Evolutionary conservation across 768 basidiomycete species (phyloP).

Genomic region (Chiua virens): DNA sequence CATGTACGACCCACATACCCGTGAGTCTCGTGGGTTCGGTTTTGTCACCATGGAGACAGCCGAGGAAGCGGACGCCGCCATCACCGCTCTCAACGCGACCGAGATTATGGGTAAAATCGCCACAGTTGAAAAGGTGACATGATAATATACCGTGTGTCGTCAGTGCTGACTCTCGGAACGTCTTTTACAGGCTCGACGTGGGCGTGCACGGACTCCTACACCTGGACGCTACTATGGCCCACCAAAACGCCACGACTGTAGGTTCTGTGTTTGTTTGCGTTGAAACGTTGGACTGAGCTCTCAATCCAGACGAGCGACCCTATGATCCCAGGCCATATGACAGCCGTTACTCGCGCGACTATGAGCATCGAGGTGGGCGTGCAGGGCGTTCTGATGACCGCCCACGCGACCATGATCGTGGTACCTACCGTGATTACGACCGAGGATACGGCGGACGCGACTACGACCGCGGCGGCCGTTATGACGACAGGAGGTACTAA

Average conservation of each 20-base stretch:
- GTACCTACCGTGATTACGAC: slow-evolving; percentile 34
- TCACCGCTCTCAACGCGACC: slow-evolving; percentile 78
- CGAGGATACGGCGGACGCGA: slow-evolving; percentile 34
- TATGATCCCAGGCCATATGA: slow-evolving; percentile 95
- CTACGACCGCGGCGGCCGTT: slow-evolving; percentile 41
- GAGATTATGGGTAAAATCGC: slow-evolving; percentile 87
- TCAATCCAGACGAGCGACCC: slow-evolving; percentile 66
- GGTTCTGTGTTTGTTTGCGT: slow-evolving; percentile 19
- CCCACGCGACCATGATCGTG: slow-evolving; percentile 31
- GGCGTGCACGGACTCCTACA: slow-evolving; percentile 87
- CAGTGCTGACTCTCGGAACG: not conserved
- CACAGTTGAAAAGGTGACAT: slow-evolving; percentile 80
- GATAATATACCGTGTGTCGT: not conserved
- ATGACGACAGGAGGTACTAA: slow-evolving; percentile 47
- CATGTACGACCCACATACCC: slow-evolving; percentile 71
- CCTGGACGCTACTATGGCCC: slow-evolving; percentile 95
- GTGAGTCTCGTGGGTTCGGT: slow-evolving; percentile 77
- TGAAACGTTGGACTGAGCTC: not conserved
- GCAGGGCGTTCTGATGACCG: slow-evolving; percentile 44
- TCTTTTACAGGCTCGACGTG: slow-evolving; percentile 73
- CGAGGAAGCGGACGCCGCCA: slow-evolving; percentile 92
- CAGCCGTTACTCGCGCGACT: slow-evolving; percentile 74
- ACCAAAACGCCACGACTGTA: slow-evolving; percentile 75
- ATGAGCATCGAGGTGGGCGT: slow-evolving; percentile 52
- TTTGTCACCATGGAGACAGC: slow-evolving; percentile 84